Conservation (phyloP, 495 filamentous ascomycete genomes). For the Tuber calosporum region DNA sequence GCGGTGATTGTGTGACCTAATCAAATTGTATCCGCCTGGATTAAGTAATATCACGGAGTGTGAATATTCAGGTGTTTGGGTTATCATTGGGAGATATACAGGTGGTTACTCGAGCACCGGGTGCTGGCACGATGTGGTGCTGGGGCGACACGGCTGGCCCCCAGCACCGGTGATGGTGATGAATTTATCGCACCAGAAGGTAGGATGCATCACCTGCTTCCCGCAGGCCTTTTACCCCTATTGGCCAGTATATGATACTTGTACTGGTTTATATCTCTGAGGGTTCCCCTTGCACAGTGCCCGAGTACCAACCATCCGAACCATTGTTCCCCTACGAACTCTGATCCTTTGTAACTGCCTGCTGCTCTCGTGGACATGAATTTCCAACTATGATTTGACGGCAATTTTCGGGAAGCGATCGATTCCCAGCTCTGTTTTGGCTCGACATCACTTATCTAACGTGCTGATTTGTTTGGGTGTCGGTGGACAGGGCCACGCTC, state of each 20-base stretch:
- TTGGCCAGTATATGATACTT: too few relatives aligned
- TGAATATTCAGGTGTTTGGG: not conserved
- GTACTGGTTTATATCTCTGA: not conserved
- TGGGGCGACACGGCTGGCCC: not conserved
- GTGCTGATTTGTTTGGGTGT: not conserved
- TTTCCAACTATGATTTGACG: not conserved
- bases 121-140: not conserved
- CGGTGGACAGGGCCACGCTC: not conserved
- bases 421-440: not conserved
- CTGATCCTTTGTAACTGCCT: not conserved
- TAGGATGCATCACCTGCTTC: not conserved
- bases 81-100: too few relatives aligned
- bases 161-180: not conserved
- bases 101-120: too few relatives aligned
- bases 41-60: not conserved
- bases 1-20: not conserved
- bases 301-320: too few relatives aligned
- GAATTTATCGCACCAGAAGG: not conserved
- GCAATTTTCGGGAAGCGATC: not conserved
- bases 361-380: too few relatives aligned
- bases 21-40: not conserved
- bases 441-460: not conserved
- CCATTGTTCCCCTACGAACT: not conserved
- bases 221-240: not conserved
- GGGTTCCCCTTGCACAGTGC: not conserved